phyloP scores from a whole-genome alignment of 2,329 filamentous ascomycete genomes.

The Trichoderma breve region DNA sequence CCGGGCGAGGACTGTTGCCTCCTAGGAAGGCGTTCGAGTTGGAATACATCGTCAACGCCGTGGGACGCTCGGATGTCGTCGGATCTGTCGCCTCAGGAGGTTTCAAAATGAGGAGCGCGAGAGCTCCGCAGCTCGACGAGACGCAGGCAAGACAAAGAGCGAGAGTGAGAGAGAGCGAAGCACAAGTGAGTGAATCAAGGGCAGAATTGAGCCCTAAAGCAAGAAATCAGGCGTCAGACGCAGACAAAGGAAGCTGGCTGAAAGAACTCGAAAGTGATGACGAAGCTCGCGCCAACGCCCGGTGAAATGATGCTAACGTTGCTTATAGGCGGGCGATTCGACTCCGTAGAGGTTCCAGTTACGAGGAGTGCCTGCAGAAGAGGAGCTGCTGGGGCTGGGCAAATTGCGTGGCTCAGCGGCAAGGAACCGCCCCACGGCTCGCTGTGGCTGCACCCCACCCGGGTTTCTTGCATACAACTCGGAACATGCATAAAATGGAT shows the following conservation, averaged over 20 bases:
- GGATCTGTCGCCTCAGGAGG: conserved; percentile 9
- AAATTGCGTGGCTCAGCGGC: conserved; percentile 23
- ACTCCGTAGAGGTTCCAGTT: conserved; percentile 4
- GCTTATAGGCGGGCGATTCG: not conserved
- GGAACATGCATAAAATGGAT: conserved; percentile 4
- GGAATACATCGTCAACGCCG: conserved; percentile 69
- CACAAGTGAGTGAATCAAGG: not conserved
- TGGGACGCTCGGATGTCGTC: not conserved
- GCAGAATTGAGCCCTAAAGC: not conserved
- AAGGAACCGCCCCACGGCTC: conserved; percentile 2
- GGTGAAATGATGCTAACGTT: conserved; percentile 10
- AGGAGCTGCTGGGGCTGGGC: conserved; percentile 18
- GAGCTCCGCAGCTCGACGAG: conserved; percentile 26
- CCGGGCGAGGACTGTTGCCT: conserved; percentile 70
- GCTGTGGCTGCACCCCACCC: conserved; percentile 17
- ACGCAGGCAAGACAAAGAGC: conserved; percentile 1
- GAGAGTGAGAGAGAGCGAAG: not conserved
- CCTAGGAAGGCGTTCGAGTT: conserved; percentile 84
- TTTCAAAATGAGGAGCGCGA: conserved; percentile 25
- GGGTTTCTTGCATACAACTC: not conserved
- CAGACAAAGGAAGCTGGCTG: conserved; percentile 5
- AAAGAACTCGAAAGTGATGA: conserved; percentile 18
- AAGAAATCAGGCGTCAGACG: conserved; percentile 17
- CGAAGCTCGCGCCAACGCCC: conserved; percentile 23
- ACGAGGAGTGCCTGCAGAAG: conserved; percentile 9